Evolutionary conservation across 495 filamentous ascomycete genomes (phyloP), one percentile per base, ranked within the genome.

Genomic region (Trichoderma orchidacearum): DNA sequence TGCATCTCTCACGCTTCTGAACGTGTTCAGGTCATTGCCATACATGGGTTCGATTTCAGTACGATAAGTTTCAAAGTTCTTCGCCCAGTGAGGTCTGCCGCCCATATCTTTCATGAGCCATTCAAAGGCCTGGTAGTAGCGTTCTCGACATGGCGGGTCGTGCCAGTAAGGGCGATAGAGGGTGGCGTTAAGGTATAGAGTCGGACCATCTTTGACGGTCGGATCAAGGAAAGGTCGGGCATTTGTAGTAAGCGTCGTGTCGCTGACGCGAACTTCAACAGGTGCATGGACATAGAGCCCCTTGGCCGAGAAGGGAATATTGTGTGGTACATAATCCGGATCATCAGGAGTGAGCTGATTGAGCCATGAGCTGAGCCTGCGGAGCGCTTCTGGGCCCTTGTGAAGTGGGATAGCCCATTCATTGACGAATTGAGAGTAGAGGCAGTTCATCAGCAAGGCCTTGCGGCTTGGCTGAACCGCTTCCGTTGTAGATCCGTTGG

Each of bases 391-490:
- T 17, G 93, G 93, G 0, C 94, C 93, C 58, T 86, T 84, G 60
- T 81, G 70, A n/a, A 98, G 72, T 6, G 93, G 93, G 51, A 98
- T 79, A 4, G 92, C 91, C 93, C 93, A 98, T 66, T 98, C 93
- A 66, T 98, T 95, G 48, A 98, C 93, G 62, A 89, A 94, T 67
- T 98, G 93, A 21, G 85, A 90, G 71, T 94, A 98, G 17, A 96
- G 79, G 67, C 93, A 98, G 69, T 98, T 91, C 87, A 98, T 90
- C 45, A 95, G 74, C 56, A 98, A 76, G 8, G 90, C 94, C 53
- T 83, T 67, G 21, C 87, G 82, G 34, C 83, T 83, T 18, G 84
- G 82, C 70, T 96, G 84, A n/a, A 96, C 81, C 21, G 85, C 94
- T 30, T 62, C 72, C 18, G 80, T 87, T 41, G 76, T 75, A 2